A percentile compares a stretch with the other conserved stretches of the same genome.
These are phyloP conservation scores for Pascua sp. DNA, from an alignment of 1,284 basidiomycete genomes.

Conservation along the genomic window DNA sequence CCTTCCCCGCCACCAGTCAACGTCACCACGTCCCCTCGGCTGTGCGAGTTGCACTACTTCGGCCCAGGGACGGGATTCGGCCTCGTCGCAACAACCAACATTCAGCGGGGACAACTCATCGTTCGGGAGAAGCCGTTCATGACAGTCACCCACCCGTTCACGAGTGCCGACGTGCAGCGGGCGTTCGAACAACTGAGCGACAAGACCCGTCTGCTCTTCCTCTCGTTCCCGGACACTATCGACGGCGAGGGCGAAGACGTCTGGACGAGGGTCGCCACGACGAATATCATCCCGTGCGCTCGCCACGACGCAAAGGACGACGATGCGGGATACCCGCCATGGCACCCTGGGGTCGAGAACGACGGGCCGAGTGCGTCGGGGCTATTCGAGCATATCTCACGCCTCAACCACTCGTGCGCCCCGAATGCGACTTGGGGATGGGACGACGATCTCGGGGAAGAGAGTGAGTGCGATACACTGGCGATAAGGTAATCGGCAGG, in stretches of 20 bases:
- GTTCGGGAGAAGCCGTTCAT: slow-evolving; percentile 2
- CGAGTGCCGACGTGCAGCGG: not conserved
- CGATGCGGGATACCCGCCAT: not conserved
- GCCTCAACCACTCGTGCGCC: slow-evolving; percentile 27
- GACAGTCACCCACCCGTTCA: not conserved
- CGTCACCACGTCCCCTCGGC: too few relatives aligned
- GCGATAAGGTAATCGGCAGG: not conserved
- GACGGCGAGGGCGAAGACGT: not conserved
- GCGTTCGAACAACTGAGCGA: not conserved
- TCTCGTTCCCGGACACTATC: not conserved
- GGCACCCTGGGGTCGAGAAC: too few relatives aligned
- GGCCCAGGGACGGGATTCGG: not conserved
- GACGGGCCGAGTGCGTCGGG: slow-evolving; percentile 1
- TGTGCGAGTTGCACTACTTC: not conserved
- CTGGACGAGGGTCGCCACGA: not conserved
- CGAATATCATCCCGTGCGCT: slow-evolving; percentile 8
- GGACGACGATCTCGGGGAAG: slow-evolving; percentile 6
- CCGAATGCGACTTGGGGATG: slow-evolving; percentile 30
- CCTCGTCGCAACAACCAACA: not conserved
- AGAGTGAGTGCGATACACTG: slow-evolving; percentile 17
- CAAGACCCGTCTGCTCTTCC: not conserved
- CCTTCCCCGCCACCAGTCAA: too few relatives aligned
- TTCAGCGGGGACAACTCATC: not conserved
- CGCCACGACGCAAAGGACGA: not conserved
- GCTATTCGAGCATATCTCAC: slow-evolving; percentile 21